Evolutionary conservation across 139 green algal species (phyloP), one percentile per base, ranked within the genome.

Genomic region (Chlorella vulgaris): DNA sequence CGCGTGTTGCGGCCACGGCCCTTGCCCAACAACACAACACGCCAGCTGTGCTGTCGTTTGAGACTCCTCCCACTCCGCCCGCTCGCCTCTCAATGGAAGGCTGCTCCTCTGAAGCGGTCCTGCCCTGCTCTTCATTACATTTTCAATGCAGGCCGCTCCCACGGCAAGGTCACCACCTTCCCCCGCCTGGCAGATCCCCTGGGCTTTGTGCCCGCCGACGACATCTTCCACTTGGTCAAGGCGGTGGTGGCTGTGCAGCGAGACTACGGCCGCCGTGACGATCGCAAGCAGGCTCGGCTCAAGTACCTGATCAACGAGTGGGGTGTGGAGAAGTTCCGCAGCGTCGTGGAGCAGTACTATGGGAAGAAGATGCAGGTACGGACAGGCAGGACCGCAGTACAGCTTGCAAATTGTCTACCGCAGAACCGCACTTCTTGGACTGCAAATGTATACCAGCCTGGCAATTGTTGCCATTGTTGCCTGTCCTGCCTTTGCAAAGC

Each of bases 241-340:
- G 96, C 97, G 24, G 97, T 99, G 77, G 93, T 99, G 78, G 91
- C 91, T 61, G 86, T 88, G 70, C 97, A 99, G 92, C 92, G 97
- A 33, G 97, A 99, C 91, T 99, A 99, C 82, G 97, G 97, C 38
- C 90, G 97, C 22, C 92, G 97, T 40, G 97, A 99, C 84, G 97
- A 99, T 89, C 89, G 97, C 83, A 96, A 95, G 86, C 85, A 88
- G 88, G 88, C 96, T 24, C 92, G 97, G 58, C 89, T 99, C 40
- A 99, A 99, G 94, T 99, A 99, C 90, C 91, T 99, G 68, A 89
- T 99, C 26, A 40, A 93, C 40, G 91, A 96, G 82, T 99, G 97
- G 97, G 97, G 94, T 70, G 88, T 99, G 36, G 94, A 98, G 74
- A 94, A 92, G 81, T 99, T 99, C 93, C 84, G 91, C 40, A 80